Percentiles rank a stretch among this genome's conserved stretches.
Evolutionary conservation across 805 yeast species (phyloP).

Genomic region (Maudiozyma serrabonitensis): DNA sequence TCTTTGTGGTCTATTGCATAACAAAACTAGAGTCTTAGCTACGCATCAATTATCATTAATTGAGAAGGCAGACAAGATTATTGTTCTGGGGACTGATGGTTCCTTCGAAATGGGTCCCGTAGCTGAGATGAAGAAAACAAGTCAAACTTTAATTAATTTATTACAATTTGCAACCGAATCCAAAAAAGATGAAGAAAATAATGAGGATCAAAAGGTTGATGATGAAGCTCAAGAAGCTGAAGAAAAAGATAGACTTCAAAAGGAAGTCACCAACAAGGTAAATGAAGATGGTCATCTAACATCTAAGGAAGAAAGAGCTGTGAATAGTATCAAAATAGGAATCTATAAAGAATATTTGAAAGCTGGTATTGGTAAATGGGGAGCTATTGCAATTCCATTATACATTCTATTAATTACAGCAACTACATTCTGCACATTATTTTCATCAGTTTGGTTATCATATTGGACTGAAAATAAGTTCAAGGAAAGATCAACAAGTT

Average conservation of each 20-base stretch:
- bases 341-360: constrained; percentile 44
- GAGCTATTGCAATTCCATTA: constrained; percentile 17
- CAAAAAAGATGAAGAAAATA: constrained; percentile 12
- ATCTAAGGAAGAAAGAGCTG: constrained; percentile 48
- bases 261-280: constrained; percentile 8
- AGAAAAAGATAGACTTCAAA: constrained; percentile 11
- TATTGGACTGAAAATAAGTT: constrained; percentile 67
- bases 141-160: constrained; percentile 40
- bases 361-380: constrained; percentile 45
- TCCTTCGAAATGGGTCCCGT: constrained; percentile 56
- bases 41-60: constrained; percentile 76
- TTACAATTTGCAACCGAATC: constrained; percentile 36
- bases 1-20: constrained; percentile 45
- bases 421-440: constrained; percentile 25
- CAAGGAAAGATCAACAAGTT: constrained; percentile 35
- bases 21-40: constrained; percentile 64
- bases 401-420: constrained; percentile 18
- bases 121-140: constrained; percentile 39
- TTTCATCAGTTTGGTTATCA: constrained; percentile 55
- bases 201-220: constrained; percentile 13
- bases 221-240: constrained; percentile 4
- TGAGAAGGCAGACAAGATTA: constrained; percentile 58
- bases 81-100: constrained; percentile 55
- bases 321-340: constrained; percentile 39
- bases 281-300: constrained; percentile 31